Base-by-base conservation (phyloP, 345 rosid genomes). In the Limnanthes douglasii region DNA sequence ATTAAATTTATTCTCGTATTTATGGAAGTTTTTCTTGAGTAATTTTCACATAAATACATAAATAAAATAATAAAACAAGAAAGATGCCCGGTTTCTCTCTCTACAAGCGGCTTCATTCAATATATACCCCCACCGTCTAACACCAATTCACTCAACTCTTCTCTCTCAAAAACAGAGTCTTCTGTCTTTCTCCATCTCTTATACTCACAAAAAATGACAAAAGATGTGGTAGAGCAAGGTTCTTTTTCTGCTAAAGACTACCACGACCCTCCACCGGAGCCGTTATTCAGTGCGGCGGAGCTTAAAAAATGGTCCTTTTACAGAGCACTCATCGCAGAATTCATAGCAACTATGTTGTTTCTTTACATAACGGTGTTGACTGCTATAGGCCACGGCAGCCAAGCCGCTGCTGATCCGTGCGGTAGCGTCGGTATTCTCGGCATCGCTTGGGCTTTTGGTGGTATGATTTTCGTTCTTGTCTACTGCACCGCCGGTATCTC, bases 311-410 rank as follows among this genome's bases (percentile, higher is more conserved):
- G 96, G 96, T 86, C 94, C 0, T 74, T 80, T 39, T 80, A 86
- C 67, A 65, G 96, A 18, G 96, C 92, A 10, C 26, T 86, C 51
- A 86, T 86, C 18, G 90, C 86, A 5, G 86, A 80, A 69, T 85
- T 85, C 60, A 43, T 72, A 11, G 96, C 96, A 8, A 86, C 96
- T 7, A 46, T 86, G 29, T 81, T 81, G 45, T 77, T 86, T 56
- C 94, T 86, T 40, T 72, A 81, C 53, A 46, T 81, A 41, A 54
- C 73, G 1, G 73, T 81, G 33, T 59, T 72, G 53, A 75, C 94
- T 11, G 94, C 78, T n/a, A 78, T 86, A 11, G 96, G 96, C n/a
- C 56, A 70, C 78, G 72, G 64, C 19, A 55, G 54, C 61, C 74
- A 80, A 55, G 31, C 12, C 34, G 90, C 47, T 25, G 39, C 32